phyloP scores from a whole-genome alignment of 306 rosid genomes.

The Prunus fruticosa region DNA sequence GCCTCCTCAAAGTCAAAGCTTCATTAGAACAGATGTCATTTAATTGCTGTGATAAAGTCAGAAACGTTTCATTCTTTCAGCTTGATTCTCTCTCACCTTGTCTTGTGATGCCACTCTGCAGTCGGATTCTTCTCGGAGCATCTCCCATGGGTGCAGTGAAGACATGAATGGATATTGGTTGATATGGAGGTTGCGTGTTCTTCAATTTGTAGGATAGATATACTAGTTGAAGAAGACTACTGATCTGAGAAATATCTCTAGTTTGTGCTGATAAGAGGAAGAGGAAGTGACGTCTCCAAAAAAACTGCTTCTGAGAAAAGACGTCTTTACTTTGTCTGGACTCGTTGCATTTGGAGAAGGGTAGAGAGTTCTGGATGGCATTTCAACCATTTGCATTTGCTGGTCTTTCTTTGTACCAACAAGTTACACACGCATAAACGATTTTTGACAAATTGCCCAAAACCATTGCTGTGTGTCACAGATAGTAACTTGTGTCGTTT shows the following conservation, averaged over 20 bases:
- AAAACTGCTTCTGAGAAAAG: slow-evolving; percentile 1
- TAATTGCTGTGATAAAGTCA: neutral
- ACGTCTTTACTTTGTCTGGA: neutral
- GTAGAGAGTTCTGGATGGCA: neutral
- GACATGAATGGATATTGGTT: neutral
- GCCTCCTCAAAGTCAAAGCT: neutral
- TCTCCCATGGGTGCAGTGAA: neutral
- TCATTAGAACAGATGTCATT: neutral
- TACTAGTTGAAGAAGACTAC: neutral
- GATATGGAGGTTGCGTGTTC: neutral
- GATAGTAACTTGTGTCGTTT: neutral
- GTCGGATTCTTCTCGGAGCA: neutral
- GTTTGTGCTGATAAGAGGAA: slow-evolving; percentile 19
- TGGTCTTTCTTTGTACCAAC: neutral
- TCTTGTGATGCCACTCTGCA: neutral
- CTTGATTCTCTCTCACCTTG: slow-evolving; percentile 43
- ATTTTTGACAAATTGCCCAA: neutral
- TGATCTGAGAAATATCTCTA: neutral
- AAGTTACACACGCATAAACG: neutral
- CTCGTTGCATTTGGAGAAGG: neutral
- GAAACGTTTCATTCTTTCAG: neutral
- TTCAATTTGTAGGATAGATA: neutral
- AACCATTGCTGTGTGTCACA: neutral
- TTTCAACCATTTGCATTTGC: neutral
- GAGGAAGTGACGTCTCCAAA: slow-evolving; percentile 17